Evolutionary conservation across 495 filamentous ascomycete genomes (phyloP).

Genomic region (Venustampulla echinocandica): DNA sequence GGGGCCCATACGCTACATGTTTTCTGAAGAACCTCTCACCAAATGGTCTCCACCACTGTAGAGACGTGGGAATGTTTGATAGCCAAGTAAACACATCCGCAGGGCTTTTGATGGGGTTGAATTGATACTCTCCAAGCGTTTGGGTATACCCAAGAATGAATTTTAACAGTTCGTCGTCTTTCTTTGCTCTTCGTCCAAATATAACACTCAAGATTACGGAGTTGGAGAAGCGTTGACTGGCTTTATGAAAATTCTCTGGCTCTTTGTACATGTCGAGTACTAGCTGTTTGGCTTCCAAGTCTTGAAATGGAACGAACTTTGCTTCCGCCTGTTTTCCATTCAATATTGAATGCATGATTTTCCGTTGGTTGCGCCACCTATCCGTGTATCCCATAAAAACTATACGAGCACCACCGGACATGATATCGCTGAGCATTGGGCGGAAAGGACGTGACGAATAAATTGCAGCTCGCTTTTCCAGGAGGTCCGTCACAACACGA

Average conservation of each 20-base stretch:
- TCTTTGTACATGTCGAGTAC: constrained; percentile 28
- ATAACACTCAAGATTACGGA: constrained; percentile 32
- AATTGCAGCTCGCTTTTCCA: constrained; percentile 26
- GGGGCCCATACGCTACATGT: constrained; percentile 1
- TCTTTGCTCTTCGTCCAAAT: constrained; percentile 14
- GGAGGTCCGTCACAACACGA: constrained; percentile 27
- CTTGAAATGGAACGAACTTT: constrained; percentile 30
- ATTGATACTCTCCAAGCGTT: background rate
- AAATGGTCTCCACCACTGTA: constrained; percentile 34
- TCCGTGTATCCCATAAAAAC: constrained; percentile 25
- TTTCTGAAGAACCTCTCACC: constrained; percentile 26
- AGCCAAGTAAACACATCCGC: constrained; percentile 35
- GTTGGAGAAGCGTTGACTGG: constrained; percentile 36
- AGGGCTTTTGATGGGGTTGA: constrained; percentile 15
- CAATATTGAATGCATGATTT: constrained; percentile 36
- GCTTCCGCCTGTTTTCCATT: constrained; percentile 27
- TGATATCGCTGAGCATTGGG: constrained; percentile 23
- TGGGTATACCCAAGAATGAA: constrained; percentile 9
- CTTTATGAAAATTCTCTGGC: constrained; percentile 30
- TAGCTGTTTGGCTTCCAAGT: constrained; percentile 33
- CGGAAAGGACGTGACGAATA: constrained; percentile 24
- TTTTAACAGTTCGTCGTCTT: constrained; percentile 12
- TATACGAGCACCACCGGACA: constrained; percentile 24
- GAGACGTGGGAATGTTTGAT: constrained; percentile 24
- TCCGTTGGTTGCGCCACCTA: constrained; percentile 22